Conservation (phyloP, 148 eudicot genomes). For the Rhododendron vialii region DNA sequence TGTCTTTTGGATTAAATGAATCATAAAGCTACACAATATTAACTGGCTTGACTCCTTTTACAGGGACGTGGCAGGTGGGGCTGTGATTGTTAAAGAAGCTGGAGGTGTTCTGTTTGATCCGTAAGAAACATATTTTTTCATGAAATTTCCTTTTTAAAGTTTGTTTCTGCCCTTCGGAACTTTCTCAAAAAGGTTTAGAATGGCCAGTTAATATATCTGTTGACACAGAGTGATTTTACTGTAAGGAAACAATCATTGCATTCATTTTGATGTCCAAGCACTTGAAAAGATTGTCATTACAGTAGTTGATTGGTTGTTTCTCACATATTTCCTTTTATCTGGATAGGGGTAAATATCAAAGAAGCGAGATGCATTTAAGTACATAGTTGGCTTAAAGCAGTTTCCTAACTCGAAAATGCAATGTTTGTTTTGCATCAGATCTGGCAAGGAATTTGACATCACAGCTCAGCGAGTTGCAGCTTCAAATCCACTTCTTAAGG, state of each 20-base stretch:
- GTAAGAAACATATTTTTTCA: constrained; percentile 24
- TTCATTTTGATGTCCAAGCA: background rate
- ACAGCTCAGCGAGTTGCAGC: constrained; percentile 20
- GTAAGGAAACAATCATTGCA: background rate
- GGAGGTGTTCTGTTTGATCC: constrained; percentile 82
- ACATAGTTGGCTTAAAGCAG: background rate
- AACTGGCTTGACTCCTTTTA: background rate
- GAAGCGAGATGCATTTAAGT: background rate
- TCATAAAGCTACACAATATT: background rate
- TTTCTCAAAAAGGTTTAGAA: background rate
- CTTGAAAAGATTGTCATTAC: background rate
- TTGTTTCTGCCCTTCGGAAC: background rate
- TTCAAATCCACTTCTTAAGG: constrained; percentile 22
- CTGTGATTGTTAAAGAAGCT: constrained; percentile 81
- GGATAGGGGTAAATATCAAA: background rate
- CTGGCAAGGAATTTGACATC: constrained; percentile 21
- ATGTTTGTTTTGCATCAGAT: constrained; percentile 4
- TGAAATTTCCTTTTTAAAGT: background rate
- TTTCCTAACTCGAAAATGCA: background rate
- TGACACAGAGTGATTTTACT: too few species aligned
- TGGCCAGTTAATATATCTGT: background rate
- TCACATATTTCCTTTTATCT: background rate
- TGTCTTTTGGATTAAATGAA: background rate
- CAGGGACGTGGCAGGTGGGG: constrained; percentile 92
- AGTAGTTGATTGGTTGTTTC: background rate